These are phyloP conservation scores for Quercus aquifolioides DNA, from an alignment of 306 rosid genomes.

Conservation along the genomic window DNA sequence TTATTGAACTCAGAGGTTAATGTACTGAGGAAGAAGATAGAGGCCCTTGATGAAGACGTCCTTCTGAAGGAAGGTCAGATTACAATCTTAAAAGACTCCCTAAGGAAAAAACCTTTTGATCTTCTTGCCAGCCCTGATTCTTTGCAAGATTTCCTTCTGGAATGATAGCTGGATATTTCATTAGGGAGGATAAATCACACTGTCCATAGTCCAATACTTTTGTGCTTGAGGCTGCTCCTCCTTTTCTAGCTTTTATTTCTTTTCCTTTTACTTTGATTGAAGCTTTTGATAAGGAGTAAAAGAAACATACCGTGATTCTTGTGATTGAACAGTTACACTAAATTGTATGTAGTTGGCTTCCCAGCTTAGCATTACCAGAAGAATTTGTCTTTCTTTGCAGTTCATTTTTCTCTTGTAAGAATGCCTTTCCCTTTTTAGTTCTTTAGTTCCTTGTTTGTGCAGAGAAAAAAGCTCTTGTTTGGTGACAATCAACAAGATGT, in stretches of 20 bases:
- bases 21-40: constrained; percentile 56
- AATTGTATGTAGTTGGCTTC: constrained; percentile 13
- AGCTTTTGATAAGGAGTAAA: constrained; percentile 12
- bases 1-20: constrained; percentile 57
- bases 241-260: not conserved
- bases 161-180: constrained; percentile 18
- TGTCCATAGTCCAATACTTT: constrained; percentile 49
- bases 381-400: constrained; percentile 1
- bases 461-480: not conserved
- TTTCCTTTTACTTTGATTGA: not conserved
- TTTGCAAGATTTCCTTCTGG: constrained; percentile 49
- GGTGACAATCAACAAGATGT: not conserved
- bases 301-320: constrained; percentile 3
- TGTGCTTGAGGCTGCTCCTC: not conserved
- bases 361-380: not conserved
- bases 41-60: constrained; percentile 68
- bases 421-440: not conserved
- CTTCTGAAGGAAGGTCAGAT: constrained; percentile 91
- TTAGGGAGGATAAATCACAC: constrained; percentile 2
- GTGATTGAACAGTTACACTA: not conserved
- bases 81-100: constrained; percentile 75
- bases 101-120: constrained; percentile 55
- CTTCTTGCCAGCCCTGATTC: constrained; percentile 64
- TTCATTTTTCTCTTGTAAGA: not conserved
- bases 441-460: not conserved